Conservation (phyloP, 176 grass and related monocot species). For the Elymus sibiricus region DNA sequence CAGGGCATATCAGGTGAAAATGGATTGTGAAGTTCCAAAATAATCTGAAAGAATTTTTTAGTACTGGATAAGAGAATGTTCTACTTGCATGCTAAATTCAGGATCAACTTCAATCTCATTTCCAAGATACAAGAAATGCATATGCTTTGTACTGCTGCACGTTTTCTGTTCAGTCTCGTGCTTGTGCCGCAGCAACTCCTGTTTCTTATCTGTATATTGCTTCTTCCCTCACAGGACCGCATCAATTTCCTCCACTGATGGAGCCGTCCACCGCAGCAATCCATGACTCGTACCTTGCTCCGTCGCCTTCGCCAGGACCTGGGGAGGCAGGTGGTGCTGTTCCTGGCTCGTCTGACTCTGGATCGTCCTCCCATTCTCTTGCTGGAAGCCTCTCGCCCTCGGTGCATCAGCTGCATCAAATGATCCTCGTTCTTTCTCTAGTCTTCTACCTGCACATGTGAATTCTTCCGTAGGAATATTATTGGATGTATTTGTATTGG, state of each 20-base stretch:
- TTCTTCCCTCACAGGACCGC: constrained; percentile 42
- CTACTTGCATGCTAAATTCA: not conserved
- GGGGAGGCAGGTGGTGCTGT: constrained; percentile 52
- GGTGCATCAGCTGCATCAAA: not conserved
- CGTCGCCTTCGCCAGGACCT: constrained; percentile 56
- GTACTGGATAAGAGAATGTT: not conserved
- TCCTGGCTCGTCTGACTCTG: constrained; percentile 37
- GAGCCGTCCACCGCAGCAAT: constrained; percentile 39
- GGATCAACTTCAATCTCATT: not conserved
- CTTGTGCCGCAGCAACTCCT: not conserved
- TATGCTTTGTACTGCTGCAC: not conserved
- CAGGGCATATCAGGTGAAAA: not conserved
- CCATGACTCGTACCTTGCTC: constrained; percentile 41
- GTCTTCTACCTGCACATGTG: constrained; percentile 34
- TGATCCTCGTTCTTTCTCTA: constrained; percentile 41
- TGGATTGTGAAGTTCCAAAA: not conserved
- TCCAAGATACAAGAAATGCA: not conserved
- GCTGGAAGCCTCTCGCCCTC: constrained; percentile 29
- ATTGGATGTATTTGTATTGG: constrained; percentile 26
- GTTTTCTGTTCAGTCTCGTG: not conserved
- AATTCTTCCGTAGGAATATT: constrained; percentile 34
- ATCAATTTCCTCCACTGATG: constrained; percentile 62
- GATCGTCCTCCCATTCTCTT: constrained; percentile 32
- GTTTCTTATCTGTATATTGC: not conserved
- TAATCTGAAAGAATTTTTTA: not conserved